phyloP scores from a whole-genome alignment of 306 rosid genomes.

The Dryas octopetala region DNA sequence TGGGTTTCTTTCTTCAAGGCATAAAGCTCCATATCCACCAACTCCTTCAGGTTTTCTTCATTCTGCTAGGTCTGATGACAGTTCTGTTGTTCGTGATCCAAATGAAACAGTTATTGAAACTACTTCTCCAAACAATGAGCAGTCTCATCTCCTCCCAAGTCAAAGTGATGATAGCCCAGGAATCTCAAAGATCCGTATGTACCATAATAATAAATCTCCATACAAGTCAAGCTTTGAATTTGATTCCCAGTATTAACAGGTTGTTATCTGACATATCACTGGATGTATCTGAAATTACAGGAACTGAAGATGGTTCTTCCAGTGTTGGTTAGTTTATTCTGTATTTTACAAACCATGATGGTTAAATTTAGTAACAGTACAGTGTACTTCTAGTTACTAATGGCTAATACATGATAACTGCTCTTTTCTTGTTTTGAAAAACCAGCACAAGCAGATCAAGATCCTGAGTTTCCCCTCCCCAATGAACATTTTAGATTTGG shows the following conservation, averaged over 20 bases:
- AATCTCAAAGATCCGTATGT: constrained; percentile 48
- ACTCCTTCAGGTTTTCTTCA: constrained; percentile 64
- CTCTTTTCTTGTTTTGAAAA: constrained; percentile 32
- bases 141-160: constrained; percentile 58
- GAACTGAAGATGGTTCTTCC: constrained; percentile 40
- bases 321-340: constrained; percentile 28
- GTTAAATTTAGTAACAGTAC: neutral
- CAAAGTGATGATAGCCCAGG: constrained; percentile 36
- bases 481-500: constrained; percentile 74
- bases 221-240: constrained; percentile 20
- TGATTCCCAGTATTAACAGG: constrained; percentile 25
- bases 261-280: constrained; percentile 26
- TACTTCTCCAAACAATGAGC: constrained; percentile 47
- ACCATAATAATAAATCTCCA: constrained; percentile 28
- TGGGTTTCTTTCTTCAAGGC: constrained; percentile 87
- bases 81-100: constrained; percentile 35
- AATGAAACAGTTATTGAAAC: constrained; percentile 44
- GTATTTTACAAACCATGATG: constrained; percentile 3
- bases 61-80: constrained; percentile 18
- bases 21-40: constrained; percentile 76
- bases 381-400: neutral
- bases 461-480: constrained; percentile 52
- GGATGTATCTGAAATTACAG: constrained; percentile 32
- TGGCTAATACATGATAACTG: neutral
- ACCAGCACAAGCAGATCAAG: constrained; percentile 44